Base-by-base conservation (phyloP, 495 filamentous ascomycete species). In the Aspergillus heteromorphus region DNA sequence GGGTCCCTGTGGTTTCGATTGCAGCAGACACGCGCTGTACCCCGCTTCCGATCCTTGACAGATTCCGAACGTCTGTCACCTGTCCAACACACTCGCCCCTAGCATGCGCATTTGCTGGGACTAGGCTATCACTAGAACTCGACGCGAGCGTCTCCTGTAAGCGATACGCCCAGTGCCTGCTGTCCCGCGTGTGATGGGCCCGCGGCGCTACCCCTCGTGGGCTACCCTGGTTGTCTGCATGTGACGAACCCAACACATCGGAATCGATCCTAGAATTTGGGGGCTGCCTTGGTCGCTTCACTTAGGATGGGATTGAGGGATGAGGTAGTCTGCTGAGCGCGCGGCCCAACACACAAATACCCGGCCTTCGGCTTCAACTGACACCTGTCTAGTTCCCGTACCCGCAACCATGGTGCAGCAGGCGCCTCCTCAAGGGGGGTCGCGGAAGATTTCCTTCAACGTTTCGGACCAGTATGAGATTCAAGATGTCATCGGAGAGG, bases 401-500 rank as follows among this genome's bases (percentile, higher is more conserved):
- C 13, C 30, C 30, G 30, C 49, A 57, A 62, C 41, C 19, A 81
- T 81, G 79, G 75, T 72, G 53, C 76, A 79, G 53, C 76, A 73
- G 56, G 61, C 64, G 50, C 70, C 73, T 49, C 70, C 74, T 45
- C 68, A 70, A 49, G 75, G 75, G 60, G 76, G 75, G 21, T 96
- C 93, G 64, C 82, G 95, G 56, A 99, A 97, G 83, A 99, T 99
- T 68, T 96, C 91, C 41, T 99, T 99, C 84, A 99, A 99, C 65
- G 95, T 99, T 40, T 96, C 91, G 60, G 95, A 99, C 66, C 95
- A 99, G 73, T 99, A 99, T 70, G 95, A 97, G 62, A 97, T 99
- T 57, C 91, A 96, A 67, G 95, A 99, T 83, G 95, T 99, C 36
- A 95, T 99, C 45, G 95, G 95, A 51, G 95, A 99, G 72, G 95